phyloP scores from a whole-genome alignment of 495 filamentous ascomycete genomes.

The Trichoderma reesei region DNA sequence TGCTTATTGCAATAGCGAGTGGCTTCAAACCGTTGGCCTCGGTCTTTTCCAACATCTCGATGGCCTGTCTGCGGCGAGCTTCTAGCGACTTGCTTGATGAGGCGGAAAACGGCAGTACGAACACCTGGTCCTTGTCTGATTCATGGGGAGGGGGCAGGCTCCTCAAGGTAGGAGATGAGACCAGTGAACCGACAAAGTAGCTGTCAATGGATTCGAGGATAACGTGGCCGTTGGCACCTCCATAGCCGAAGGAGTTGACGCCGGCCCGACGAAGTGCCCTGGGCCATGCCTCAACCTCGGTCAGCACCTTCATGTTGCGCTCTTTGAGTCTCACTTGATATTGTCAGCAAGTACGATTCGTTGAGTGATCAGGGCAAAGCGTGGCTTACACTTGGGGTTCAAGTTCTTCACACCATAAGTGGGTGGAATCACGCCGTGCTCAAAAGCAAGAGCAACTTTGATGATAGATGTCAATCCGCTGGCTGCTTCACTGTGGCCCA shows the following conservation, averaged over 20 bases:
- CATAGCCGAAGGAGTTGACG: constrained; percentile 30
- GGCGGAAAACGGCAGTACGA: constrained; percentile 16
- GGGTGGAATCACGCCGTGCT: constrained; percentile 33
- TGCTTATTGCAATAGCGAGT: constrained; percentile 21
- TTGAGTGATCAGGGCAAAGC: neutral
- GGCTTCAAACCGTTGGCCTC: constrained; percentile 12
- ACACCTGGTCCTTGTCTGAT: neutral
- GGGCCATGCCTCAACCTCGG: constrained; percentile 13
- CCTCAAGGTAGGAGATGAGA: neutral
- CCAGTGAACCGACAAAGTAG: constrained; percentile 9
- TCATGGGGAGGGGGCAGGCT: neutral
- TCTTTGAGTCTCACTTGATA: constrained; percentile 19
- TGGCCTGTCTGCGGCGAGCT: constrained; percentile 5
- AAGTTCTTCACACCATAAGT: constrained; percentile 32
- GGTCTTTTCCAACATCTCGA: neutral
- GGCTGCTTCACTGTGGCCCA: constrained; percentile 43
- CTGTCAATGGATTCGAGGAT: constrained; percentile 25
- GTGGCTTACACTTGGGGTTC: constrained; percentile 31
- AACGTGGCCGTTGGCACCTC: constrained; percentile 34
- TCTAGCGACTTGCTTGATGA: constrained; percentile 14
- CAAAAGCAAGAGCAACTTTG: constrained; percentile 41
- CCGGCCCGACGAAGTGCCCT: constrained; percentile 9
- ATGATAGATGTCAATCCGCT: constrained; percentile 41
- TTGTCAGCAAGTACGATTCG: neutral
- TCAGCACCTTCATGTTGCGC: constrained; percentile 20